Conservation (phyloP, 192 early-diverging fungal genomes). For the Cetraspora pellucida region DNA sequence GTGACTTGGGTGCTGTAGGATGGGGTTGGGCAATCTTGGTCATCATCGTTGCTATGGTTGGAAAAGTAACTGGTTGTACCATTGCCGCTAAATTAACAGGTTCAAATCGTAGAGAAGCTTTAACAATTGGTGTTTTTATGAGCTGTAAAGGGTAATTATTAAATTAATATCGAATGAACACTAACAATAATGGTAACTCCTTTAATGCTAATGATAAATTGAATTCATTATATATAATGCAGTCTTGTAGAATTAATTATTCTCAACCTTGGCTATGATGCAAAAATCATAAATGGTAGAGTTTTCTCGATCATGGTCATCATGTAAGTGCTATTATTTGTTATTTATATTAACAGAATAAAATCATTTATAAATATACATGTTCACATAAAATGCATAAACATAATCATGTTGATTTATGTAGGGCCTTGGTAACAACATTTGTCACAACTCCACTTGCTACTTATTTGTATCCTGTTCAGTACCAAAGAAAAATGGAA, state of each 20-base stretch:
- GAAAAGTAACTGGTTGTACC: constrained; percentile 86
- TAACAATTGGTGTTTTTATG: constrained; percentile 88
- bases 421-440: constrained; percentile 85
- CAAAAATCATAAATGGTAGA: constrained; percentile 73
- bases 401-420: constrained; percentile 38
- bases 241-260: constrained; percentile 94
- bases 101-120: constrained; percentile 80
- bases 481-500: constrained; percentile 53
- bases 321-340: constrained; percentile 44
- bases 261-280: constrained; percentile 87
- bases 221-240: constrained; percentile 32
- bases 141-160: constrained; percentile 80
- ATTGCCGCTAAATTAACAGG: constrained; percentile 65
- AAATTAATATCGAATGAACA: not conserved
- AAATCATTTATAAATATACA: too few relatives aligned
- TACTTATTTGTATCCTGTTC: constrained; percentile 69
- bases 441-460: constrained; percentile 85
- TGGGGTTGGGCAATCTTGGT: constrained; percentile 83
- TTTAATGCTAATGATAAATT: too few relatives aligned
- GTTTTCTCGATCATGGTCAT: constrained; percentile 59
- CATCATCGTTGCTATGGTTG: constrained; percentile 75
- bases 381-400: not conserved
- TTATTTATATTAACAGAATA: too few relatives aligned
- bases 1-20: constrained; percentile 65
- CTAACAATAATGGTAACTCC: too few relatives aligned